Base-by-base conservation (phyloP, 2,329 filamentous ascomycete genomes). In the Aspergillus sp. region DNA sequence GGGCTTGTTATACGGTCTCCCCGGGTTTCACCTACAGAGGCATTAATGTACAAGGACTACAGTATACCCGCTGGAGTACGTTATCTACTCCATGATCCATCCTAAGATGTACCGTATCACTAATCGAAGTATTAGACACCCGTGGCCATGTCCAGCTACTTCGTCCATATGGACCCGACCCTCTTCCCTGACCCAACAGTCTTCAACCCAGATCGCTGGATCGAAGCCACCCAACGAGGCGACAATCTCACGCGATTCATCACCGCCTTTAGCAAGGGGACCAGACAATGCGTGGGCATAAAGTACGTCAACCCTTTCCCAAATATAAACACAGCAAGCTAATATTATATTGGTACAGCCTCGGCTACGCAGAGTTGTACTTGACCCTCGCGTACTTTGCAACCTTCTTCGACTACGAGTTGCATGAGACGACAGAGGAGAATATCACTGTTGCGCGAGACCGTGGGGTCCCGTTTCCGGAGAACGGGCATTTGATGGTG, bases 1-100 rank as follows among this genome's bases (percentile, higher is more conserved):
- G 76, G 73, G 0, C 70, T 76, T 0, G 40, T 68, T 43, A 65
- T 60, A 62, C 55, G 71, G 65, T 61, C 70, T 53, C 55, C 73
- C 62, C 52, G 68, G 61, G 48, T 65, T 19, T 57, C 69, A 14
- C 67, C 67, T 3, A 58, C 50, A 1, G 66, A 72, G 37, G 51
- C 65, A 0, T 54, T 75, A 44, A 57, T 62, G 3, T 75, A 73
- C 50, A 68, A 71, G 17, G 53, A 64, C 8, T 67, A 68, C 50
- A 55, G 57, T 3, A 75, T 55, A 12, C 45, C 52, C 6, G 25
- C 52, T 2, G 52, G 52, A 14, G 52, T 49, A 43, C 3, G 52
- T 39, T 21, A 11, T 15, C 33, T 12, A 4, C 6, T 2, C 17
- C 11, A 19, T 12, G 2, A 5, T 2, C 17, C 6, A 19, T 17